phyloP scores from a whole-genome alignment of 2,329 filamentous ascomycete genomes.

The Epicoccum sorghinum region DNA sequence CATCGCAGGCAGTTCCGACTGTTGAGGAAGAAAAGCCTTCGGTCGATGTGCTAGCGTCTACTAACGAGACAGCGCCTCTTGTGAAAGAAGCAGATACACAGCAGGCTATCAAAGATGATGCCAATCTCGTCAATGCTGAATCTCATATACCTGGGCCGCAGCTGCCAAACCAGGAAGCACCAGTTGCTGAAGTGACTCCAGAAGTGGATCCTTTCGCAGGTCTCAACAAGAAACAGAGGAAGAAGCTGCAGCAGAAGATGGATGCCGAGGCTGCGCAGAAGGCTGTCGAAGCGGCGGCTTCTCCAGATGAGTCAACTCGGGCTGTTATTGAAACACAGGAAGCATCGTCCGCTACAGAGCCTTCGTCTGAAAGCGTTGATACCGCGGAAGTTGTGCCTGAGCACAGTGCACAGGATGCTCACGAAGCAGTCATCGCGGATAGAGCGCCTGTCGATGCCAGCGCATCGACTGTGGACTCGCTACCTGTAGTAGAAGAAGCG shows the following conservation, averaged over 20 bases:
- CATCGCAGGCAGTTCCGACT: not conserved
- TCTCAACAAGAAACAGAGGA: slow-evolving; percentile 16
- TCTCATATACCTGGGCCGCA: not conserved
- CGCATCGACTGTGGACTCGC: not conserved
- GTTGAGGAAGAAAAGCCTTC: not conserved
- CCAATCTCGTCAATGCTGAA: not conserved
- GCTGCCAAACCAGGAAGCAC: not conserved
- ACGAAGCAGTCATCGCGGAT: not conserved
- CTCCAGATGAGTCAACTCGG: not conserved
- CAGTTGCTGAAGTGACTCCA: not conserved
- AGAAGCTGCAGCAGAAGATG: slow-evolving; percentile 35
- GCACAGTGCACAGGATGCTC: not conserved
- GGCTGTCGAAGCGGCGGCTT: not conserved
- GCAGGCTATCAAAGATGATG: not conserved
- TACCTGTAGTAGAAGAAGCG: not conserved
- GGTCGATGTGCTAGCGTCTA: not conserved
- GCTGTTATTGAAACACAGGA: not conserved
- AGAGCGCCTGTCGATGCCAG: no score
- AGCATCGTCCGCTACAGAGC: not conserved
- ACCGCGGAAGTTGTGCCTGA: not conserved
- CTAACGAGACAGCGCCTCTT: not conserved
- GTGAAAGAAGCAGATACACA: not conserved
- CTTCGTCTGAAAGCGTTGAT: not conserved
- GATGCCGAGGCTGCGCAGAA: slow-evolving; percentile 16
- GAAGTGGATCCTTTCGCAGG: slow-evolving; percentile 8